Base-by-base conservation (phyloP, 75 land plant genomes). In the Pinus tabuliformis region DNA sequence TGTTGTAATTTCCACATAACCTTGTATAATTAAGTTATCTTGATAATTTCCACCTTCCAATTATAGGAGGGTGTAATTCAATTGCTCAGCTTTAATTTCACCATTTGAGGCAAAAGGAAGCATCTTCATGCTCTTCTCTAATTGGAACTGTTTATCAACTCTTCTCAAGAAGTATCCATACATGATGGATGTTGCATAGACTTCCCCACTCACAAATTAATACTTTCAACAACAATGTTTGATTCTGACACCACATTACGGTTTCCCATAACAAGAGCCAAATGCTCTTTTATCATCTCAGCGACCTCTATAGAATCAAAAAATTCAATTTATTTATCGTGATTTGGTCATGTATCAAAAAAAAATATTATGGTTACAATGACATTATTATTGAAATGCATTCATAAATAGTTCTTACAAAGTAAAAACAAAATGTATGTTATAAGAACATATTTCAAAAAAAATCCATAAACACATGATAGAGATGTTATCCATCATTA, bases 201-300 rank as follows among this genome's bases (percentile, higher is more conserved):
- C 89, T 90, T 90, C 13, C 94, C 94, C 59, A 92, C 83, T 80
- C 90, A 73, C 16, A 92, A 78, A 80, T 90, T 92, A 81, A 92
- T 90, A 18, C 84, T 89, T 57, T 86, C 81, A 13, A 82, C 88
- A 30, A 84, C 74, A 15, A 83, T 58, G 15, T 74, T 66, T n/a
- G 74, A 73, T 17, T 86, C 85, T 11, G 49, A 71, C 15, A 76
- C 3, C 24, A 45, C 16, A 24, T 30, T 59, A 3, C 87, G 84
- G 22, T 84, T 81, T 24, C 92, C 95, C 37, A 92, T 59, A 39
- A 92, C 85, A 22, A 90, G 78, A 14, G 84, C 13, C 6, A 92
- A 77, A 68, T 92, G 92, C 63, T 83, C 91, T 36, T 77, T 87
- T 15, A 92, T 87, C 90, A 92, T 84, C 76, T 90, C 95, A 66